Percentiles rank a stretch among this genome's conserved stretches.
Evolutionary conservation across 345 rosid genomes (phyloP).

Genomic region (Murraya koenigii): DNA sequence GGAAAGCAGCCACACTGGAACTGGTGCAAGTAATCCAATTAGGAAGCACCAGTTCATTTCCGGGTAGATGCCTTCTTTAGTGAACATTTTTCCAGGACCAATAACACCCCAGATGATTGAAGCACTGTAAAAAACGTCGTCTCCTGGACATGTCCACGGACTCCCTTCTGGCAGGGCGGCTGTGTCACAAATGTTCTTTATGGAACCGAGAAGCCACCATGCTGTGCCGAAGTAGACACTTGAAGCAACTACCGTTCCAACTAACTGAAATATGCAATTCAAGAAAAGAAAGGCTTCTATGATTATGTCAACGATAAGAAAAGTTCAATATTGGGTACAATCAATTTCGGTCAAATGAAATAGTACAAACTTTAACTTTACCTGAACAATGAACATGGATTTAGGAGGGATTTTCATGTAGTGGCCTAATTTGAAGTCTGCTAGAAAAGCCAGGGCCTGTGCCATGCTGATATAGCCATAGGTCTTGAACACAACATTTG

Average conservation of each 20-base stretch:
- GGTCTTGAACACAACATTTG: constrained; percentile 46
- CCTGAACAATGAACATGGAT: constrained; percentile 62
- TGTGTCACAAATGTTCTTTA: constrained; percentile 37
- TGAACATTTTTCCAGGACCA: constrained; percentile 47
- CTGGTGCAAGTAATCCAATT: constrained; percentile 38
- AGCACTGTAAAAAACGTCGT: constrained; percentile 47
- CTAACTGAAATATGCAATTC: no score
- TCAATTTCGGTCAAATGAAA: background rate
- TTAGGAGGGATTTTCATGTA: constrained; percentile 60
- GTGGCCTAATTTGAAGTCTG: constrained; percentile 56
- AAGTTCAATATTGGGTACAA: no score
- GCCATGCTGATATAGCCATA: constrained; percentile 46
- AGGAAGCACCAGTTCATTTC: constrained; percentile 57
- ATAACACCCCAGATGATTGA: constrained; percentile 61
- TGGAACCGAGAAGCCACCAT: constrained; percentile 52
- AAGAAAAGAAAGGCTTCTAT: no score
- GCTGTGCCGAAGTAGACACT: constrained; percentile 41
- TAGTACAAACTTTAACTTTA: background rate
- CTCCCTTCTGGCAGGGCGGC: constrained; percentile 37
- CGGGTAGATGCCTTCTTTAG: constrained; percentile 36
- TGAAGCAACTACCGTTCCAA: constrained; percentile 43
- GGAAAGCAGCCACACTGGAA: constrained; percentile 40
- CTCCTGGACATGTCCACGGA: constrained; percentile 60
- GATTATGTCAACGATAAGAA: background rate
- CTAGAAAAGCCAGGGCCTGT: constrained; percentile 39